Evolutionary conservation across 441 rosid genomes (phyloP), one percentile per base, ranked within the genome.

Genomic region (Pelargonium fulgidum): DNA sequence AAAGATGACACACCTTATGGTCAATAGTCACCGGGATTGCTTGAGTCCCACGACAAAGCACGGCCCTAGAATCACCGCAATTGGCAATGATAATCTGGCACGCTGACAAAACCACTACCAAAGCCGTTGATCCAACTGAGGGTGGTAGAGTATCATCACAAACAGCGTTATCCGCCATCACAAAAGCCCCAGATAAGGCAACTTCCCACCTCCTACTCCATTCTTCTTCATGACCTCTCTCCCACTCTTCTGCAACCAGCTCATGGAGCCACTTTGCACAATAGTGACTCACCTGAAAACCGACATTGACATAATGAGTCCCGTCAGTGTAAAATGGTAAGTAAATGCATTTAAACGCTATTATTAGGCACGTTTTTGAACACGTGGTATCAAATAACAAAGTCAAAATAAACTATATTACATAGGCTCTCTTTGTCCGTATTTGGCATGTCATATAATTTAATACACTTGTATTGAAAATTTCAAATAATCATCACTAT

Each of bases 1-100:
- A 22, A 56, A 56, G 24, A 22, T 9, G 54, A 36, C 73, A 62
- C 62, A 75, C 78, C 36, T 66, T 75, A 70, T 75, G 78, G 68
- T 75, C 78, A 14, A 75, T 62, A 13, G 74, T 70, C 47, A 75
- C 45, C 19, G 78, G 71, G 45, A 75, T 50, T 19, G 78, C 48
- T 50, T 75, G 74, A 50, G 67, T 70, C 17, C 75, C 78, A 12
- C 78, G 74, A 58, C 72, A 62, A 56, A 75, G 64, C 39, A 75
- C 78, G 9, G 78, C 78, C 50, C 75, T 75, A 1, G 78, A 75
- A 64, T 75, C 75, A 22, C 78, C 75, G 33, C 78, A 75, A 61
- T 75, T 75, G 26, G 75, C 75, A 14, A 75, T 69, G 26, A 75
- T 67, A n/a, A 75, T 47, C 17, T 75, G 78, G 14, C 74, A 70